phyloP scores from a whole-genome alignment of 2,329 filamentous ascomycete species.

The Exophiala mesophila region DNA sequence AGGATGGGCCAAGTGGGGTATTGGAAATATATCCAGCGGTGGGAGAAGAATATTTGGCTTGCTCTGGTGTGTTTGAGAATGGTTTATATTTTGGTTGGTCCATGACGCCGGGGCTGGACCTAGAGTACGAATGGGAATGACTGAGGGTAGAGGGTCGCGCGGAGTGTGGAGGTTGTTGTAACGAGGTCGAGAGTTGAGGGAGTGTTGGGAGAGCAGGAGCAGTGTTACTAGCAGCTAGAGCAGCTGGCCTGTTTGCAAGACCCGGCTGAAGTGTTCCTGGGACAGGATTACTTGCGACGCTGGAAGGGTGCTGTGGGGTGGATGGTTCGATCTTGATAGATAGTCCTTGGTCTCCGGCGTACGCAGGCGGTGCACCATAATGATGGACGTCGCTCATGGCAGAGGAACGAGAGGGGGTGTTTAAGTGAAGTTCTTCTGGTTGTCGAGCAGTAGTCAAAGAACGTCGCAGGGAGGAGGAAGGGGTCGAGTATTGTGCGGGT shows the following conservation, averaged over 20 bases:
- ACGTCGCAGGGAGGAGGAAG: conserved; percentile 31
- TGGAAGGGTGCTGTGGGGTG: conserved; percentile 41
- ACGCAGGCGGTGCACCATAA: conserved; percentile 47
- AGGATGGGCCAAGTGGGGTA: conserved; percentile 56
- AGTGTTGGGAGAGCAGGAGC: conserved; percentile 56
- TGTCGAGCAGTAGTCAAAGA: conserved; percentile 42
- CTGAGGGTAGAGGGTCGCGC: conserved; percentile 62
- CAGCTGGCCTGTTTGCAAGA: conserved; percentile 46
- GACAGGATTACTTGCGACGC: conserved; percentile 38
- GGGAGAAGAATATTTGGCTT: conserved; percentile 57
- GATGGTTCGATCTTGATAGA: conserved; percentile 58
- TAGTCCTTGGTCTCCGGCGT: conserved; percentile 40
- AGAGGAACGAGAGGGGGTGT: conserved; percentile 37
- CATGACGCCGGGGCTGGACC: conserved; percentile 70
- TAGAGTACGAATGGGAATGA: conserved; percentile 70
- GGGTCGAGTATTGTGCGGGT: neutral
- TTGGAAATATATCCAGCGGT: conserved; percentile 45
- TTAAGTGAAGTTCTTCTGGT: conserved; percentile 54
- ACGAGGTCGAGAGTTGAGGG: conserved; percentile 43
- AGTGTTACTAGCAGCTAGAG: conserved; percentile 49
- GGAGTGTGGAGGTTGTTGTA: conserved; percentile 48
- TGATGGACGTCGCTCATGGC: conserved; percentile 43
- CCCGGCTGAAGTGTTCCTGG: conserved; percentile 60
- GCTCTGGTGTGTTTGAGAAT: conserved; percentile 57
- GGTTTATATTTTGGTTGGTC: conserved; percentile 59